Base-by-base conservation (phyloP, 2,329 filamentous ascomycete genomes). In the Amauroascus niger region DNA sequence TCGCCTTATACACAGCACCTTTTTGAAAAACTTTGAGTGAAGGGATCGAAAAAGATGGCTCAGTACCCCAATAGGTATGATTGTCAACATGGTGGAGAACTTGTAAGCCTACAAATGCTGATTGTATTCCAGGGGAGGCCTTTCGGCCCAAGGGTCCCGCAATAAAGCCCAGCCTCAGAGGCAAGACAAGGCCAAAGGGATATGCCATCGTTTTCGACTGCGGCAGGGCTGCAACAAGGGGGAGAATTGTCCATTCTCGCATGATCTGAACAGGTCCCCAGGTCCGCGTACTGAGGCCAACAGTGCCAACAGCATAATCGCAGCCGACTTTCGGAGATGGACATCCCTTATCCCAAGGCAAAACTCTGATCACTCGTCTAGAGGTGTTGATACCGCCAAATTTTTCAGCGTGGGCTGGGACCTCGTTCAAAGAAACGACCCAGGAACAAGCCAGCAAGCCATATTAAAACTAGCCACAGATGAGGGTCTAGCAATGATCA, bases 401-500 rank as follows among this genome's bases (percentile, higher is more conserved):
- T 60, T 69, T 22, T 67, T 69, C 45, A 50, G 5, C 20, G 26
- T 32, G 54, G 32, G 52, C 59, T 40, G 65, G 60, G n/a, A 59
- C 47, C 37, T 50, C 43, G 44, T 59, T 67, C 5, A 44, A 20
- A 35, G 16, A 6, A 59, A 67, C 28, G 54, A 63, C 2, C 49
- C 54, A 3, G 59, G 63, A 39, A 61, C 56, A 9, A 53, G 56
- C 24, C 67, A 70, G 44, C 55, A 63, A 22, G 63, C 69, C 6
- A 62, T 69, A 40, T 56, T 53, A 6, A 55, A 45, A 28, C 61
- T 70, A 3, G 56, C 67, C 8, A 57, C 43, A 2, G 67, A 69
- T 40, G 60, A 57, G 7, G 67, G 66, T 9, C 53, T 69, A 24
- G 57, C 50, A 30, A 52, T 63, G 6, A 60, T 70, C 13, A 60